A percentile compares a stretch with the other conserved stretches of the same genome.
Conservation (phyloP, 352 stramenopile species). For the Thraustotheca clavata region DNA sequence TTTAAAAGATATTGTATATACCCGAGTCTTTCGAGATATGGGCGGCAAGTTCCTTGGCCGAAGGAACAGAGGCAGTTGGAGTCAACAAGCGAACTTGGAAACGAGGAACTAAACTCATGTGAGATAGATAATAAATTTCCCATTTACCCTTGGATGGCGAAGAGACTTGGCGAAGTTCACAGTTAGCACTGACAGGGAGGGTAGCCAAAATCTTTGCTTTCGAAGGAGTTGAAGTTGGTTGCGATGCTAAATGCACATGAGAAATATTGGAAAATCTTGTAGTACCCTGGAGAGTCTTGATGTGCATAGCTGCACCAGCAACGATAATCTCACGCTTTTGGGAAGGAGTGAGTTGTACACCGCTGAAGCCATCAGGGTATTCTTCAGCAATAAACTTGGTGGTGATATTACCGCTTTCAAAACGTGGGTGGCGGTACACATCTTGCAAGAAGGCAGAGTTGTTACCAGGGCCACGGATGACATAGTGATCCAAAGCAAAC, state of each 20-base stretch:
- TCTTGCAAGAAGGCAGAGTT: conserved; percentile 93
- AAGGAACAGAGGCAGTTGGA: neutral
- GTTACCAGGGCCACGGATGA: conserved; percentile 91
- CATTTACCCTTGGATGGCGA: neutral
- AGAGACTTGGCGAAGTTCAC: neutral
- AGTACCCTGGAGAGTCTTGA: conserved; percentile 32
- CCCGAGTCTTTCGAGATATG: neutral
- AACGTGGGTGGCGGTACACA: conserved; percentile 86
- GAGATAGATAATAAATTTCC: neutral
- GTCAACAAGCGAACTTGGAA: neutral
- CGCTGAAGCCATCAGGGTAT: conserved; percentile 92
- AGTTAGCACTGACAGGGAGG: neutral
- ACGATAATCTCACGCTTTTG: conserved; percentile 71
- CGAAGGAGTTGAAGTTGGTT: neutral
- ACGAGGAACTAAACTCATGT: neutral
- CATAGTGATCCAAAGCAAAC: conserved; percentile 89
- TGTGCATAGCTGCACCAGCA: conserved; percentile 66
- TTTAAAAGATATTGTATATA: neutral
- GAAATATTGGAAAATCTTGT: neutral
- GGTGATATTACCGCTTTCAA: conserved; percentile 90
- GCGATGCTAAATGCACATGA: neutral
- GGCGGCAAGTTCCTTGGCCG: neutral
- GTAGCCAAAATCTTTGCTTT: neutral
- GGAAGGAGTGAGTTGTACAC: conserved; percentile 47
- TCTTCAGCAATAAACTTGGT: conserved; percentile 96